Evolutionary conservation across 228 moss, liverwort and hornwort species (phyloP).

Genomic region (Sphagnum fallax): DNA sequence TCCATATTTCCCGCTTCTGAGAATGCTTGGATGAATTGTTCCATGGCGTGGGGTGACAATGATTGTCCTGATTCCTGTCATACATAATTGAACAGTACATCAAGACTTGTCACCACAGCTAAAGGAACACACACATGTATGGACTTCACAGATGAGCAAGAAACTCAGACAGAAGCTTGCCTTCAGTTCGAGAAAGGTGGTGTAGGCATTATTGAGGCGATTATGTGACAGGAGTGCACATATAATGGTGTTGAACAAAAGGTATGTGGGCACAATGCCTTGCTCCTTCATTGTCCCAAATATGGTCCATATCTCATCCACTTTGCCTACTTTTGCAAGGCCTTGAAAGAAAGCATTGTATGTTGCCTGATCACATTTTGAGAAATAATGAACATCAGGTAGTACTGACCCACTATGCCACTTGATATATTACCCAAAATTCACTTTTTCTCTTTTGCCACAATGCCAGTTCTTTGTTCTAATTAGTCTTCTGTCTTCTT

Average conservation of each 20-base stretch:
- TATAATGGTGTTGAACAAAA: slow-evolving; percentile 47
- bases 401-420: too few species aligned
- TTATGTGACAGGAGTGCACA: slow-evolving; percentile 21
- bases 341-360: slow-evolving; percentile 77
- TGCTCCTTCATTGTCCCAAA: slow-evolving; percentile 54
- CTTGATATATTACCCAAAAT: too few species aligned
- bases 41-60: slow-evolving; percentile 40
- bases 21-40: slow-evolving; percentile 37
- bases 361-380: slow-evolving; percentile 31
- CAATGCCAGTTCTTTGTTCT: too few species aligned
- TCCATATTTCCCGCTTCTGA: slow-evolving; percentile 49
- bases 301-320: slow-evolving; percentile 46
- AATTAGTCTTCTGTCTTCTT: too few species aligned
- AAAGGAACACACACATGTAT: too few species aligned
- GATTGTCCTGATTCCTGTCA: slow-evolving; percentile 32
- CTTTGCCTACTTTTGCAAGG: slow-evolving; percentile 48
- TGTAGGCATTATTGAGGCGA: slow-evolving; percentile 29
- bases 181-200: slow-evolving; percentile 41
- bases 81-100: too few species aligned
- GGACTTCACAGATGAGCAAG: too few species aligned
- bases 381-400: too few species aligned
- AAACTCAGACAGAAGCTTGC: slow-evolving; percentile 8
- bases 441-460: too few species aligned
- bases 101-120: too few species aligned
- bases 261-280: slow-evolving; percentile 33